These are phyloP conservation scores for Metarhizium sp. DNA, from an alignment of 2,329 filamentous ascomycete genomes.

Conservation along the genomic window DNA sequence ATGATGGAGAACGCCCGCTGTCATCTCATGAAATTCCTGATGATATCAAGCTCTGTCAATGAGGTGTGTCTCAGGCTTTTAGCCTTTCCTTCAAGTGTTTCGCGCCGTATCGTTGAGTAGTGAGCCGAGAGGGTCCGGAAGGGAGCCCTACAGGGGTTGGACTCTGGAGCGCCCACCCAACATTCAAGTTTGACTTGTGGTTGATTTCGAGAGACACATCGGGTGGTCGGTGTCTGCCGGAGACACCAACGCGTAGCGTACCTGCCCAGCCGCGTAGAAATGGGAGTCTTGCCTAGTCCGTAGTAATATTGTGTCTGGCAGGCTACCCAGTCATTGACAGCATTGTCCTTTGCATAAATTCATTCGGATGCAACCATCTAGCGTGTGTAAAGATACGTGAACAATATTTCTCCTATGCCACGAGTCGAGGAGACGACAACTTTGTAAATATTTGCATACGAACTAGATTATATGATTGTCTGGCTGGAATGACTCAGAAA, in stretches of 20 bases:
- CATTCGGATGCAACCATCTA: neutral
- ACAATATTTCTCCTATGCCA: no score
- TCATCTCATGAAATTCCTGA: neutral
- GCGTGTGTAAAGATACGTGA: no score
- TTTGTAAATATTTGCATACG: no score
- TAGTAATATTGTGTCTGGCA: no score
- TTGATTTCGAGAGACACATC: neutral
- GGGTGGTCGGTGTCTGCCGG: neutral
- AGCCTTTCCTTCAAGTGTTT: neutral
- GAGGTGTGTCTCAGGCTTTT: neutral
- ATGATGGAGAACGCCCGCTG: neutral
- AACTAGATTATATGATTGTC: no score
- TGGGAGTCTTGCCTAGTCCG: neutral
- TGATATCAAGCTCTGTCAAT: neutral
- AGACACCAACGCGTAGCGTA: neutral
- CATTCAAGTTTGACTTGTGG: neutral
- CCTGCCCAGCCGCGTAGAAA: neutral
- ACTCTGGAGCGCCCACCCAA: neutral
- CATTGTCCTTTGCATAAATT: neutral
- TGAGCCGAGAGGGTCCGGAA: neutral
- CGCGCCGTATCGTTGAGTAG: neutral
- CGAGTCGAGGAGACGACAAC: no score
- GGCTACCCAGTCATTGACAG: no score
- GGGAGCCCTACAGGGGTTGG: neutral
- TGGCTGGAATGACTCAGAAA: neutral